Evolutionary conservation across 2,329 filamentous ascomycete species (phyloP).

Genomic region (Chaetomiaceae sp.): DNA sequence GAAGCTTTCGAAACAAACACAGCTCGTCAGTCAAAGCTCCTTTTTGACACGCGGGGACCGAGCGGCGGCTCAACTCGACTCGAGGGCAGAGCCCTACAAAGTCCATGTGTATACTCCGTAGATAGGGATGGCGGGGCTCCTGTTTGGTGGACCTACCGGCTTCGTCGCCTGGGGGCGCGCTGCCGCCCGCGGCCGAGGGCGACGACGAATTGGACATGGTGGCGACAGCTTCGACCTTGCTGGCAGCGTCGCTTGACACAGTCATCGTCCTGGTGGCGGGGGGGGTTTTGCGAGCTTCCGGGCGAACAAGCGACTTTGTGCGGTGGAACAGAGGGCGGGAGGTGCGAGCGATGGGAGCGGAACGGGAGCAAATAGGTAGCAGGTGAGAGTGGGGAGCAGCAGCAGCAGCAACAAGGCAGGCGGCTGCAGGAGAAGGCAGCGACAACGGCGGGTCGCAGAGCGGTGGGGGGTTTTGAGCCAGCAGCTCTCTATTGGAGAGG

Average conservation of each 20-base stretch:
- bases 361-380: slow-evolving; percentile 8
- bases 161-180: slow-evolving; percentile 27
- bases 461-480: slow-evolving; percentile 15
- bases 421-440: slow-evolving; percentile 18
- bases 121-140: too few species aligned
- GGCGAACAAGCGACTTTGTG: slow-evolving; percentile 8
- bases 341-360: neutral
- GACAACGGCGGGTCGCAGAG: slow-evolving; percentile 21
- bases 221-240: slow-evolving; percentile 24
- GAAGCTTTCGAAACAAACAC: slow-evolving; percentile 32
- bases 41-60: too few species aligned
- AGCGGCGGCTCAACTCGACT: too few species aligned
- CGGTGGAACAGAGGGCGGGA: slow-evolving; percentile 6
- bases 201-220: slow-evolving; percentile 29
- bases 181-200: slow-evolving; percentile 22
- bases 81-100: too few species aligned
- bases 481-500: slow-evolving; percentile 22
- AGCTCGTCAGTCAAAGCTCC: slow-evolving; percentile 4
- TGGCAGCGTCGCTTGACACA: slow-evolving; percentile 24
- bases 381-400: slow-evolving; percentile 14
- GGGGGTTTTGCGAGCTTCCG: neutral
- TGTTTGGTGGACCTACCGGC: slow-evolving; percentile 26
- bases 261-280: slow-evolving; percentile 24
- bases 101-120: too few species aligned
- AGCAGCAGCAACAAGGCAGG: slow-evolving; percentile 5